Base-by-base conservation (phyloP, 2,329 filamentous ascomycete species). In the Acarospora socialis region DNA sequence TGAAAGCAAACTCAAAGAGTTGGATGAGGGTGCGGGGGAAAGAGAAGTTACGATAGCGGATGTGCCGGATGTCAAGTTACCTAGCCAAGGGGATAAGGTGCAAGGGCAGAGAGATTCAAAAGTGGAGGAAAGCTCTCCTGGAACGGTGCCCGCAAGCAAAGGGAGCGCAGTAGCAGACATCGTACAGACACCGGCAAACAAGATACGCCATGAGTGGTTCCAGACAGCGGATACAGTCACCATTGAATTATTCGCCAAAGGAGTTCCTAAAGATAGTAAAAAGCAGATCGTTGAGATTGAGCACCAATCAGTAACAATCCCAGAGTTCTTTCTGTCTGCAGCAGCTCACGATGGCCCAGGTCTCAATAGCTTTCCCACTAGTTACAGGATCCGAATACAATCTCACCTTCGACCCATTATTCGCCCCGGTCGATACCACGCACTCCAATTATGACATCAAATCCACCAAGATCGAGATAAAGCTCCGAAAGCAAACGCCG, bases 401-500 rank as follows among this genome's bases (percentile, higher is more conserved):
- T 38, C 76, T 71, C 47, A 65, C 63, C 1, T 65, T 83, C 25
- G 65, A 74, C 12, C 73, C 79, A 4, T 68, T 87, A 3, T 83
- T 67, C 51, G 71, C 67, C 9, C 51, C 66, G 7, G 73, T 92
- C 44, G 68, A 81, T 32, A 54, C 70, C 0, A 46, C 63, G 1
- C 55, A 64, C 19, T 82, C 73, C 13, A 76, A 64, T 26, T 70
- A 61, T 43, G 68, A 63, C 1, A 68, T 92, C 33, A 77, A 79
- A 24, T 65, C 77, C 2, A 82, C 74, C 47, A 93, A 93, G 52
- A 66, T 92, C 33, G 84, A 92, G 52, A 60, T 93, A 21, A 67
- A 61, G 7, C 65, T 93, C 10, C 66, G 65, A 38, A 93, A 93
- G 54, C 60, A 65, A 23, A 63, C 53, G 1, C 54, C 68, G 0